Evolutionary conservation across 495 filamentous ascomycete genomes (phyloP).

Genomic region (Talaromyces liani): DNA sequence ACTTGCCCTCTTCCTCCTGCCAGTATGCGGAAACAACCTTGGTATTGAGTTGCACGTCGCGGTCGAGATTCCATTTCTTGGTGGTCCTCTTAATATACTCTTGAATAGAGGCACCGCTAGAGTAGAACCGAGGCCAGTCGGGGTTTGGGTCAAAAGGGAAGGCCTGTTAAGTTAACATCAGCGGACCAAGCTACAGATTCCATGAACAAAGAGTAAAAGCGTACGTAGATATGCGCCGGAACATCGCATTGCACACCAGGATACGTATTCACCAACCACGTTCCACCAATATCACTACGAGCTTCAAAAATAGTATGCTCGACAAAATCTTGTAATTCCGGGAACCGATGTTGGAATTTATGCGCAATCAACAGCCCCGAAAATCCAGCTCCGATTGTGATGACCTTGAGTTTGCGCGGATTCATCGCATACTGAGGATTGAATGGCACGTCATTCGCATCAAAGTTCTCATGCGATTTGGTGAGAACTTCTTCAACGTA

Average conservation of each 20-base stretch:
- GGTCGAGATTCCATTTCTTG: slow-evolving; percentile 45
- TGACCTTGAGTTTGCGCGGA: slow-evolving; percentile 18
- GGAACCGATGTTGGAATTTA: slow-evolving; percentile 21
- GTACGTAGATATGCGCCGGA: slow-evolving; percentile 38
- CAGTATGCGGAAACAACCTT: slow-evolving; percentile 38
- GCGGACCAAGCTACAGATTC: not conserved
- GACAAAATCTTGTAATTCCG: slow-evolving; percentile 35
- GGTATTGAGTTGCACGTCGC: slow-evolving; percentile 35
- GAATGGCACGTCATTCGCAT: too few relatives aligned
- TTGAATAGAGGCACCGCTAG: slow-evolving; percentile 48
- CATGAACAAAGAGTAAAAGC: not conserved
- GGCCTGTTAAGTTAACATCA: slow-evolving; percentile 13
- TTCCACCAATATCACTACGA: slow-evolving; percentile 38
- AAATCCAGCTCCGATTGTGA: slow-evolving; percentile 48
- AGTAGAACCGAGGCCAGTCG: slow-evolving; percentile 52
- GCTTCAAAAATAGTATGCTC: slow-evolving; percentile 43
- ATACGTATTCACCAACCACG: slow-evolving; percentile 46
- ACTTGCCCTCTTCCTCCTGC: slow-evolving; percentile 34
- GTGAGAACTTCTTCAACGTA: too few relatives aligned
- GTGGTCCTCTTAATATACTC: slow-evolving; percentile 48
- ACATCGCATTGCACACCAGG: slow-evolving; percentile 51
- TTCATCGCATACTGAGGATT: slow-evolving; percentile 1
- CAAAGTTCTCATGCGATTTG: too few relatives aligned
- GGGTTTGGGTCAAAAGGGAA: slow-evolving; percentile 55
- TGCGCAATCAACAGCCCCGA: slow-evolving; percentile 40